A percentile compares a stretch with the other conserved stretches of the same genome.
Evolutionary conservation across 345 rosid species (phyloP).

Genomic region (Eucalyptus melliodora): DNA sequence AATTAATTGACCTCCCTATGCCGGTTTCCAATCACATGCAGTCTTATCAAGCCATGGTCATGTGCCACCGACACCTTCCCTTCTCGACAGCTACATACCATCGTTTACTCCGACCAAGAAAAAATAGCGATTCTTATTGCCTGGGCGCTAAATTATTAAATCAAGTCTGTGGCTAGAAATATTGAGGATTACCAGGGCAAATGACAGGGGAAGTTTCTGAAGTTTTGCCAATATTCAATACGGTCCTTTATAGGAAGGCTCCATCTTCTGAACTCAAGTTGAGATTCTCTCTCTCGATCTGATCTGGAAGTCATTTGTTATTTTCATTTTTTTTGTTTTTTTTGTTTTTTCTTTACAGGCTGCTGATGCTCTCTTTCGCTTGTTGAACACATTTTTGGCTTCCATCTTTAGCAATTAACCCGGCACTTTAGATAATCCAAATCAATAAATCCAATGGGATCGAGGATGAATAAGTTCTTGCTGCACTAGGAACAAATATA

Average conservation of each 20-base stretch:
- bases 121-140: not conserved
- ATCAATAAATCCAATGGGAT: not conserved
- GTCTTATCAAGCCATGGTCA: not conserved
- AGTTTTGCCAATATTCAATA: not conserved
- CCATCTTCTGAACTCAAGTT: not conserved
- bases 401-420: not conserved
- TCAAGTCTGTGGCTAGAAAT: not conserved
- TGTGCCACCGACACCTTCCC: not conserved
- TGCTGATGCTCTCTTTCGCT: not conserved
- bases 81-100: not conserved
- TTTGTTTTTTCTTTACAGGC: not conserved
- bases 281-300: not conserved
- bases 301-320: not conserved
- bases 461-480: not conserved
- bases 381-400: not conserved
- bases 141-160: not conserved
- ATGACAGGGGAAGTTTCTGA: not conserved
- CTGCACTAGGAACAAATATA: not conserved
- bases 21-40: not conserved
- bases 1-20: not conserved
- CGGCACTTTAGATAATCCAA: not conserved
- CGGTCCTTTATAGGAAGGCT: not conserved
- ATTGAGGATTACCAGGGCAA: not conserved
- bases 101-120: not conserved
- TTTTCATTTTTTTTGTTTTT: not conserved